Base-by-base conservation (phyloP, 768 basidiomycete species). In the Exsudoporus frostii region DNA sequence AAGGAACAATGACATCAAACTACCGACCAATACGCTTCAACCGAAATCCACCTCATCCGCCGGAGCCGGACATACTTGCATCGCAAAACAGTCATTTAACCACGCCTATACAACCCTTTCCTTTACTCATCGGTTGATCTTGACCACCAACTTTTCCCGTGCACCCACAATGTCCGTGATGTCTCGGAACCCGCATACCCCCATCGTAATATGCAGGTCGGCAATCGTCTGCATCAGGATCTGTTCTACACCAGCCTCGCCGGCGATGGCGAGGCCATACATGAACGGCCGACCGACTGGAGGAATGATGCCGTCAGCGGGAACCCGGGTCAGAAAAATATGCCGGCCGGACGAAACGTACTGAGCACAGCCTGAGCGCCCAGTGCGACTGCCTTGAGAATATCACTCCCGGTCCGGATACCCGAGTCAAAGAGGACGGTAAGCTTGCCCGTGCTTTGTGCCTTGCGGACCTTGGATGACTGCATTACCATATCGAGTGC, bases 341-440 rank as follows among this genome's bases (percentile, higher is more conserved):
- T 2, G 9, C 29, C 17, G 8, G n/a, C 33, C 14, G 30, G 19
- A 8, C 7, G 37, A 40, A 9, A 68, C 74, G 43, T 47, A 78
- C 71, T 63, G 11, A 81, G 63, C 4, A 84, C 77, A 8, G 67
- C 79, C 50, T 83, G 75, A 1, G 82, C 82, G 7, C 83, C 82
- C 10, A 84, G 66, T 0, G 82, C 82, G 15, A 83, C 67, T 1
- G 83, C 83, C 57, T 79, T 77, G 50, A 80, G 70, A 24, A 83
- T 66, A 46, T 84, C 83, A 24, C 77, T 73, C 7, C 79, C 83
- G 4, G 74, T 75, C 37, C 83, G 72, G 40, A 84, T 77, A 5
- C 84, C 82, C 40, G 73, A 79, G 63, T 87, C 85, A 60, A 88
- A 90, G 4, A 94, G 70, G 33, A 93, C 70, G 0, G 85, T 84